Evolutionary conservation across 352 stramenopile genomes (phyloP), one percentile per base, ranked within the genome.

Genomic region (Achlya hypogyna): DNA sequence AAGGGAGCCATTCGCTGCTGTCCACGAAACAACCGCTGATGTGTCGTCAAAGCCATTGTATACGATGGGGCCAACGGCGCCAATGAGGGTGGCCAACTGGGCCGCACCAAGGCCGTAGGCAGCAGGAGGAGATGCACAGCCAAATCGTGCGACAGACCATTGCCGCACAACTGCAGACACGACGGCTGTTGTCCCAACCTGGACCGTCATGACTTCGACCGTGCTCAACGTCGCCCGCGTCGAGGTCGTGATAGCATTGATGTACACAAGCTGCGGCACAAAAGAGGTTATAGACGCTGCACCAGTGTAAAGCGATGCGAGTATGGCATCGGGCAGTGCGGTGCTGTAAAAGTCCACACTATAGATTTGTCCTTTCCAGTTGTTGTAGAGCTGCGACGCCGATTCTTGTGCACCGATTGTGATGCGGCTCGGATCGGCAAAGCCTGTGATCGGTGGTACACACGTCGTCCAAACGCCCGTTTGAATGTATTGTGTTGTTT

Each of bases 11-110:
- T 52, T 27, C 5, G 40, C 5, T 10, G 34, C 28, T 23, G 25
- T 25, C 60, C 60, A 67, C 9, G 60, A 60, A 9, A 67, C 45
- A 1, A 67, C 22, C 10, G 42, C 42, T 9, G 42, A 28, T 22
- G 60, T 67, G 27, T 59, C 45, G 28, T 67, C 60, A 54, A 60
- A 58, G 2, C 23, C 45, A 28, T 67, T 67, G 2, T 8, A 59
- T 2, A 67, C 42, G 5, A 67, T 14, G 38, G 6, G 54, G 43
- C 28, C 10, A n/a, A 14, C 23, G 6, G 42, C 5, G 38, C 22
- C 38, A 42, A 58, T 31, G 1, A 67, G 16, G 2, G 42, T 6
- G 3, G 38, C 28, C 20, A 67, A 28, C 6, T 16, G 6, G 14
- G 40, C 5, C 23, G 38, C 4, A 23, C 58, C 23, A 6, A 67